Conservation (phyloP, 2,329 filamentous ascomycete genomes). For the Fusarium nematophilum region DNA sequence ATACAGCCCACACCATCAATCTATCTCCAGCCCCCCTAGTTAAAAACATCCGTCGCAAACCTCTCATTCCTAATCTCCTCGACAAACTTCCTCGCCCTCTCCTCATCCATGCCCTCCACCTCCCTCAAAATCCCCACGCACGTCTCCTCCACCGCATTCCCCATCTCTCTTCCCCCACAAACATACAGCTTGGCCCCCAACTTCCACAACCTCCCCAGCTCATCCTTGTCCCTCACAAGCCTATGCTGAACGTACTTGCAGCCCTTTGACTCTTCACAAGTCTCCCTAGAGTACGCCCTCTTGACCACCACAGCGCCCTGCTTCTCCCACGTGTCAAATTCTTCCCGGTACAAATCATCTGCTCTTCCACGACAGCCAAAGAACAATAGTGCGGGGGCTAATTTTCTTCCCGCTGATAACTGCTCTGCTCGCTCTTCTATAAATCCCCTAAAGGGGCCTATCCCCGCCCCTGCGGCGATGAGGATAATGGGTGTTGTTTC, state of each 20-base stretch:
- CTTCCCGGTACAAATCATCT: slow-evolving; percentile 59
- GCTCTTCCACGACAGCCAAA: slow-evolving; percentile 57
- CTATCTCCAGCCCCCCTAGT: too few species aligned
- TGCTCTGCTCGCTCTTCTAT: slow-evolving; percentile 64
- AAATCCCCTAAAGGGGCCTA: slow-evolving; percentile 71
- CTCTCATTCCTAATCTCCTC: slow-evolving; percentile 5
- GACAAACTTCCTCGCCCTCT: not conserved
- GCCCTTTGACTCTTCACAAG: slow-evolving; percentile 2
- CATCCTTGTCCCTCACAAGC: slow-evolving; percentile 6
- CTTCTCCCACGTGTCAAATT: slow-evolving; percentile 59
- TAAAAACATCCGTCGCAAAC: slow-evolving; percentile 16
- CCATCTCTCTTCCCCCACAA: slow-evolving; percentile 13
- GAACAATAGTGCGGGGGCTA: slow-evolving; percentile 67
- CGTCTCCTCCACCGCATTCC: slow-evolving; percentile 10
- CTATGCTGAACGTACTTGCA: slow-evolving; percentile 23
- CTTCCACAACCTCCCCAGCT: not conserved
- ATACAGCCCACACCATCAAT: too few species aligned
- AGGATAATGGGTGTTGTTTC: slow-evolving; percentile 59
- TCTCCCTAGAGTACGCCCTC: slow-evolving; percentile 58
- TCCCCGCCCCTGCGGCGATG: slow-evolving; percentile 61
- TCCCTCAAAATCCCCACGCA: not conserved
- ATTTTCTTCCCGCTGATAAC: slow-evolving; percentile 62
- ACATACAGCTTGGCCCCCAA: slow-evolving; percentile 10
- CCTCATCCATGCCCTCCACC: not conserved
- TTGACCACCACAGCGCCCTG: slow-evolving; percentile 64